Base-by-base conservation (phyloP, 2,329 filamentous ascomycete species). In the Meredithiella fracta region DNA sequence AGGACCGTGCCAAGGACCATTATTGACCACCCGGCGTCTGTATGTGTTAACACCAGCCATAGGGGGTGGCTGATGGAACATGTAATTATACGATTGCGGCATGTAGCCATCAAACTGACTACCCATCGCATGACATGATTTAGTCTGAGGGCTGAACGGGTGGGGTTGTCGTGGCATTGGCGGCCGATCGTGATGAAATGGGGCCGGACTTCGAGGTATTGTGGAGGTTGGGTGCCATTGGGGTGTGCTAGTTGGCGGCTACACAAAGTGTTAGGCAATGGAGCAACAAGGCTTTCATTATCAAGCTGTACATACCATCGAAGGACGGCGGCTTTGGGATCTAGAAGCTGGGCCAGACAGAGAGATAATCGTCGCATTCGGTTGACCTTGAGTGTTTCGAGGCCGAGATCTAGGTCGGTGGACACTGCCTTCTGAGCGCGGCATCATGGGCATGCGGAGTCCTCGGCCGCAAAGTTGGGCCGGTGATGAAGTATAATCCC, bases 1-100 rank as follows among this genome's bases (percentile, higher is more conserved):
- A 22, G 31, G 17, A n/a, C 38, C 50, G 44, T 56, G 47, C 49
- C 55, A 56, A 47, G 49, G 23, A 17, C 38, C 49, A 47, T 34
- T 38, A 25, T 49, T 34, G 17, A n/a, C 38, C 25, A 51, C 25
- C 47, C 38, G 49, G 4, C 22, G 38, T 17, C 49, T 15, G 42
- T 52, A 47, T 17, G 20, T 8, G 15, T 42, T 31, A 22, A 53
- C 22, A n/a, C 2, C 7, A 5, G 34, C n/a, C 14, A 37, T 37
- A 8, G 49, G 34, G 23, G 25, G 34, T 5, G 29, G 5, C 11
- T 11, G 29, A n/a, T 34, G 17, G 14, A 52, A 56, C 14, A 49
- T 22, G 25, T 23, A 15, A 47, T 47, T 52, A 15, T 44, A 25
- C n/a, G 23, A 37, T 11, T 44, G 55, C n/a, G 34, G 55, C 50